These are phyloP conservation scores for Knoxia roxburghii DNA, from an alignment of 257 asterid genomes.

Conservation along the genomic window DNA sequence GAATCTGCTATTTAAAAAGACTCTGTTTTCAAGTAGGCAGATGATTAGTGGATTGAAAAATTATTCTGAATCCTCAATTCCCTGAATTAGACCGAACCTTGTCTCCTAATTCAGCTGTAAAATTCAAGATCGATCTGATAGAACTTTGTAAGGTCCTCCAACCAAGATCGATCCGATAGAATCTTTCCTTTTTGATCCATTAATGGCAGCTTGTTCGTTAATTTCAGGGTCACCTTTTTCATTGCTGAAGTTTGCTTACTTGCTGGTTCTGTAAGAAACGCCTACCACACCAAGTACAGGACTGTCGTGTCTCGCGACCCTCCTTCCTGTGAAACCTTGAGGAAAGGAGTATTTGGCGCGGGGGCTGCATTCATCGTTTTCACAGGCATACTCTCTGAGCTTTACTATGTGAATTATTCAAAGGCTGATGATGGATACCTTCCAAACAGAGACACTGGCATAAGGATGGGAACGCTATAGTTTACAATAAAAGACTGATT, in stretches of 20 bases:
- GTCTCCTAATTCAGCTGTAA: background rate
- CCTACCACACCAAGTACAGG: slow-evolving; percentile 69
- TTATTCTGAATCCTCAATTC: background rate
- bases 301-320: slow-evolving; percentile 35
- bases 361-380: slow-evolving; percentile 77
- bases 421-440: slow-evolving; percentile 39
- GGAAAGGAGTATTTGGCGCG: slow-evolving; percentile 81
- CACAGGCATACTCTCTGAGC: slow-evolving; percentile 63
- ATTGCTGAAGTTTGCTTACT: slow-evolving; percentile 74
- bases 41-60: background rate
- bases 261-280: slow-evolving; percentile 71
- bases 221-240: slow-evolving; percentile 55
- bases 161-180: background rate
- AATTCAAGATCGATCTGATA: background rate
- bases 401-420: slow-evolving; percentile 58
- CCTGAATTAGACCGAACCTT: background rate
- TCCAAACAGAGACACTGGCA: slow-evolving; percentile 52
- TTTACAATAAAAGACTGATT: too few species aligned
- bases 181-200: background rate
- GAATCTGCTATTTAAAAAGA: too few species aligned
- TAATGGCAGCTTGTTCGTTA: background rate
- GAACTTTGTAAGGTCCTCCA: background rate
- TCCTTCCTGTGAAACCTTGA: slow-evolving; percentile 71
- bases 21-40: background rate
- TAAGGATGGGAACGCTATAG: slow-evolving; percentile 53